Conservation (phyloP, 192 early-diverging fungal genomes). For the Spinellus fusiger region DNA sequence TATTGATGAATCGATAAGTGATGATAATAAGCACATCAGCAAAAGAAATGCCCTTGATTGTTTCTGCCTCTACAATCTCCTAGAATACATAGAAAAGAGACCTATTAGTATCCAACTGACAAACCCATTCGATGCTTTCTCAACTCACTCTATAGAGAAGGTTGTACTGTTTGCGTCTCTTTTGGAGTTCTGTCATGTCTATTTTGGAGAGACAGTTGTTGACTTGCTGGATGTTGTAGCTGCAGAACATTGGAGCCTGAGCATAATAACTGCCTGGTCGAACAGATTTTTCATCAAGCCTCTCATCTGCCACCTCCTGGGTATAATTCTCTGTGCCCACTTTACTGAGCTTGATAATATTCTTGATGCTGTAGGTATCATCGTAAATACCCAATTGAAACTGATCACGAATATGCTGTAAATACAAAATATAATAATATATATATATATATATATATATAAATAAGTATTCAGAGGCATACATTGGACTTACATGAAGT, state of each 20-base stretch:
- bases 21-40: conserved; percentile 17
- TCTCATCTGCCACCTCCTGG: not conserved
- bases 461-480: not conserved
- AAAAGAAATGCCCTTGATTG: conserved; percentile 26
- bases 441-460: not conserved
- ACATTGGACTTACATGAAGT: not conserved
- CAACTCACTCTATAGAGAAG: conserved; percentile 34
- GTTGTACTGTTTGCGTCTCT: conserved; percentile 35
- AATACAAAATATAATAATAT: not conserved
- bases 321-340: not conserved
- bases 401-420: conserved; percentile 14
- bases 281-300: not conserved
- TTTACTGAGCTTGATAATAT: conserved; percentile 2
- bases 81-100: not conserved
- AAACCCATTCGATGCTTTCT: not conserved
- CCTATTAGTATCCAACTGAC: too few relatives aligned
- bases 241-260: not conserved
- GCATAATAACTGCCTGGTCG: not conserved
- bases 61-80: conserved; percentile 26
- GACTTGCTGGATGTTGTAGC: conserved; percentile 13
- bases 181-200: conserved; percentile 20
- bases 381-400: conserved; percentile 26
- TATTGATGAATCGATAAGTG: conserved; percentile 22
- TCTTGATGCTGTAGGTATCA: conserved; percentile 3
- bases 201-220: conserved; percentile 24